These are phyloP conservation scores for Cytidiella melzeri DNA, from an alignment of 768 basidiomycete genomes.

Conservation along the genomic window DNA sequence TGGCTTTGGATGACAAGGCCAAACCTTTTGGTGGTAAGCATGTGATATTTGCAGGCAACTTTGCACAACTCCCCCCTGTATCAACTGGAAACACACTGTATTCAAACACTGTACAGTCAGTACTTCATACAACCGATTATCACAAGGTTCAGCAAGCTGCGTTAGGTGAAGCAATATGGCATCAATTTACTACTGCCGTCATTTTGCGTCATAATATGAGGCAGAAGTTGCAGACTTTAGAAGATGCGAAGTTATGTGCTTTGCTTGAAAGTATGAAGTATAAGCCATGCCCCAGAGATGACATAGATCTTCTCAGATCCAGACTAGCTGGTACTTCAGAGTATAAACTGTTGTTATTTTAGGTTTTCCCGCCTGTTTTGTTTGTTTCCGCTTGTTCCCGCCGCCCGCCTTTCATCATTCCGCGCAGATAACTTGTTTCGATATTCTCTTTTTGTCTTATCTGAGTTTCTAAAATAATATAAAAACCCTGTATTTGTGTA, in stretches of 20 bases:
- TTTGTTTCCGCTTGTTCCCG: no score
- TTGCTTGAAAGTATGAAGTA: conserved; percentile 34
- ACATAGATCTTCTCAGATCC: conserved; percentile 30
- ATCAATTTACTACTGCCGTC: conserved; percentile 16
- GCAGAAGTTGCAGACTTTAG: conserved; percentile 10
- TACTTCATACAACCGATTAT: background rate
- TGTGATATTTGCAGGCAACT: conserved; percentile 42
- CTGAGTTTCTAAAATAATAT: no score
- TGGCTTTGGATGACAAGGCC: conserved; percentile 12
- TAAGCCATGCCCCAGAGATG: conserved; percentile 31
- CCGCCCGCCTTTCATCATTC: no score
- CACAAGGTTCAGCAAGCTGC: conserved; percentile 1
- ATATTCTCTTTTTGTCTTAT: no score
- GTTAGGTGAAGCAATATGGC: conserved; percentile 17
- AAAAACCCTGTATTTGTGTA: no score
- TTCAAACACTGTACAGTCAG: background rate
- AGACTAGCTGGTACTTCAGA: conserved; percentile 15
- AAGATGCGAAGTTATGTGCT: conserved; percentile 24
- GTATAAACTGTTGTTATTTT: no score
- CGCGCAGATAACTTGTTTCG: no score
- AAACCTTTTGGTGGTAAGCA: conserved; percentile 33
- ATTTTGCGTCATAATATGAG: conserved; percentile 18
- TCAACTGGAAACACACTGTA: conserved; percentile 3
- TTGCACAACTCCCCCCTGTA: conserved; percentile 35
- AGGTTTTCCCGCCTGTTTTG: no score